A percentile compares a stretch with the other conserved stretches of the same genome.
phyloP scores from a whole-genome alignment of 345 rosid genomes.

The Melastoma malabathricum region DNA sequence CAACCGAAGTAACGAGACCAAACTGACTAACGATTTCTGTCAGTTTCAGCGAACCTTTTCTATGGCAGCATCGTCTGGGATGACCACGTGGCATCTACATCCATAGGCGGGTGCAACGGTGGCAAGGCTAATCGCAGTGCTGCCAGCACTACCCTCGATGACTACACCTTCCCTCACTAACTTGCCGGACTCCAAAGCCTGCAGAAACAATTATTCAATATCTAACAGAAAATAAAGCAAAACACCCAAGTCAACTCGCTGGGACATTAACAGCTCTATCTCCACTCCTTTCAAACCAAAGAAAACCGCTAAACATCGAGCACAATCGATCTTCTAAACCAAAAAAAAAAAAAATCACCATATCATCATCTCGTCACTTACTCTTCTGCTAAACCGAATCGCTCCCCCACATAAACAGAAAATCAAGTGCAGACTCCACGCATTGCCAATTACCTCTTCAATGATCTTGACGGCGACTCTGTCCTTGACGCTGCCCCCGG shows the following conservation, averaged over 20 bases:
- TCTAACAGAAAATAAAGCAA: not conserved
- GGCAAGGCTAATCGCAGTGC: slow-evolving; percentile 96
- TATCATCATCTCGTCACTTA: not conserved
- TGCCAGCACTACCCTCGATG: slow-evolving; percentile 91
- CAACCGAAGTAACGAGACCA: not conserved
- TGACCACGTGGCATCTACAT: slow-evolving; percentile 91
- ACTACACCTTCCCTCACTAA: slow-evolving; percentile 62
- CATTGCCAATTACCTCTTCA: slow-evolving; percentile 46
- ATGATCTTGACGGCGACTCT: slow-evolving; percentile 82
- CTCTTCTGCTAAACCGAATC: too few species aligned
- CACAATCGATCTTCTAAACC: not conserved
- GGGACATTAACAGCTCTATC: too few species aligned
- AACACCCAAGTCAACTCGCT: not conserved
- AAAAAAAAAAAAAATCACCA: not conserved
- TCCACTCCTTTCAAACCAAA: too few species aligned
- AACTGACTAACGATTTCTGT: not conserved
- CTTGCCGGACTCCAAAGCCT: slow-evolving; percentile 80
- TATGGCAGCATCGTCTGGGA: slow-evolving; percentile 88
- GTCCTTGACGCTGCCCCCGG: slow-evolving; percentile 96
- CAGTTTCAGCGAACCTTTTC: slow-evolving; percentile 50
- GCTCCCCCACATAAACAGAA: not conserved
- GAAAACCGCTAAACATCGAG: too few species aligned
- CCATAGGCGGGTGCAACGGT: slow-evolving; percentile 83
- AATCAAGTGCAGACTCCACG: not conserved
- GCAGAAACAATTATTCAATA: not conserved